Percentiles rank a stretch among this genome's conserved stretches.
Conservation (phyloP, 495 filamentous ascomycete genomes). For the Penicillium verhagenii region DNA sequence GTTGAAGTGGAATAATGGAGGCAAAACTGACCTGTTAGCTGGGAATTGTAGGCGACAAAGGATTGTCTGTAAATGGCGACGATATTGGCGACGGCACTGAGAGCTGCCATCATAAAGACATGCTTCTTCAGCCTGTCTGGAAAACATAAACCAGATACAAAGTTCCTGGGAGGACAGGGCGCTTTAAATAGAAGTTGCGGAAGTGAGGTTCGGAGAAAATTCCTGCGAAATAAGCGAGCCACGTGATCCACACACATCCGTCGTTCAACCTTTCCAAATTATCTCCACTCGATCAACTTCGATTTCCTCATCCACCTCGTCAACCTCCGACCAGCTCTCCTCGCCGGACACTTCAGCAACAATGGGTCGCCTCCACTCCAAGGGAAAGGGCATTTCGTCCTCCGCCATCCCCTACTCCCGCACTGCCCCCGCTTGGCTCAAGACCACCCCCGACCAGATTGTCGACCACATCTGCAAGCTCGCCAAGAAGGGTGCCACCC, state of each 20-base stretch:
- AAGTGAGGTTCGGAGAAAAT: conserved; percentile 11
- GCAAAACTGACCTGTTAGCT: conserved; percentile 32
- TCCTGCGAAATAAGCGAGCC: conserved; percentile 23
- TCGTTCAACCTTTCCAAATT: conserved; percentile 7
- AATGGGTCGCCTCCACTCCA: conserved; percentile 99
- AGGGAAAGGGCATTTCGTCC: conserved; percentile 96
- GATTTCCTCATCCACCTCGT: conserved; percentile 36
- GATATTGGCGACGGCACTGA: neutral
- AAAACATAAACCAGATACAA: conserved; percentile 1
- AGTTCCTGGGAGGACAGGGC: neutral
- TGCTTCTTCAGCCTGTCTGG: neutral
- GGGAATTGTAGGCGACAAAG: neutral
- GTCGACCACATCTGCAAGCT: conserved; percentile 99
- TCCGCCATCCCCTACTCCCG: conserved; percentile 96
- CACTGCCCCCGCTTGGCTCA: conserved; percentile 85
- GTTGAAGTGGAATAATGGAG: neutral
- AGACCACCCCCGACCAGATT: conserved; percentile 85
- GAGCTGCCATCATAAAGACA: neutral
- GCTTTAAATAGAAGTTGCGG: conserved; percentile 6
- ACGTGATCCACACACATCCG: conserved; percentile 28
- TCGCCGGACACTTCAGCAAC: conserved; percentile 35
- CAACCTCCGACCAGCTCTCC: conserved; percentile 37
- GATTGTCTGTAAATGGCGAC: neutral
- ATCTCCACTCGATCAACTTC: conserved; percentile 10
- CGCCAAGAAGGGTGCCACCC: conserved; percentile 94